Evolutionary conservation across 2,329 filamentous ascomycete genomes (phyloP).

Genomic region (Endocalyx cinctus): DNA sequence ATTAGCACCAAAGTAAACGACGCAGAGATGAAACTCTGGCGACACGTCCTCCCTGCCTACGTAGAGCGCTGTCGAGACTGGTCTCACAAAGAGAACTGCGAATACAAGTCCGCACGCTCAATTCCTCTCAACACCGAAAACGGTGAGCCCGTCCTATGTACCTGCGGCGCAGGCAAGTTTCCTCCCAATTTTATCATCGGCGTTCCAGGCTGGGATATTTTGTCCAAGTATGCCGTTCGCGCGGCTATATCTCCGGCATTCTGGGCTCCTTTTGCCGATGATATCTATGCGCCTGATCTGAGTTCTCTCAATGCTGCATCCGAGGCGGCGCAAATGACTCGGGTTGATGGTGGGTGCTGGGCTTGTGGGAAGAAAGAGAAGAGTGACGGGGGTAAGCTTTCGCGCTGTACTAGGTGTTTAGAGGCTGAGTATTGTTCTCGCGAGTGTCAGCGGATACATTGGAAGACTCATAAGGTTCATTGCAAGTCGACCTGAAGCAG

Average conservation of each 20-base stretch:
- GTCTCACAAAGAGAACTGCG: conserved; percentile 35
- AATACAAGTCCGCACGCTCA: conserved; percentile 31
- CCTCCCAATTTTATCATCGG: conserved; percentile 31
- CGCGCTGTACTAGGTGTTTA: conserved; percentile 16
- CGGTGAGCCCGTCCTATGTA: conserved; percentile 35
- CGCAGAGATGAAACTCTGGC: conserved; percentile 52
- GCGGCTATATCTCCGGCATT: conserved; percentile 54
- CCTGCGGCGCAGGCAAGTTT: conserved; percentile 39
- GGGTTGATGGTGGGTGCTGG: conserved; percentile 1
- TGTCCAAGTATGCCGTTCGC: conserved; percentile 42
- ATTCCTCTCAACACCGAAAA: conserved; percentile 34
- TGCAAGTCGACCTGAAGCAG: no score
- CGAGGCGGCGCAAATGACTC: neutral
- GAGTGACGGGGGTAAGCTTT: conserved; percentile 2
- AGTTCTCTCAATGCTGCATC: neutral
- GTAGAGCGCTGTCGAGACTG: conserved; percentile 45
- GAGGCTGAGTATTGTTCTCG: conserved; percentile 19
- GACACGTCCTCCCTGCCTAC: conserved; percentile 36
- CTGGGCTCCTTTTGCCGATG: conserved; percentile 26
- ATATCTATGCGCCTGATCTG: conserved; percentile 1
- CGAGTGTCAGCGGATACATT: conserved; percentile 19
- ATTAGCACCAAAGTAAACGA: conserved; percentile 36
- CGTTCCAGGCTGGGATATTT: conserved; percentile 37
- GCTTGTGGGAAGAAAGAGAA: conserved; percentile 2
- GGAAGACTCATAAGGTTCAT: conserved; percentile 18